phyloP scores from a whole-genome alignment of 306 rosid species.

The Fragaria iinumae region DNA sequence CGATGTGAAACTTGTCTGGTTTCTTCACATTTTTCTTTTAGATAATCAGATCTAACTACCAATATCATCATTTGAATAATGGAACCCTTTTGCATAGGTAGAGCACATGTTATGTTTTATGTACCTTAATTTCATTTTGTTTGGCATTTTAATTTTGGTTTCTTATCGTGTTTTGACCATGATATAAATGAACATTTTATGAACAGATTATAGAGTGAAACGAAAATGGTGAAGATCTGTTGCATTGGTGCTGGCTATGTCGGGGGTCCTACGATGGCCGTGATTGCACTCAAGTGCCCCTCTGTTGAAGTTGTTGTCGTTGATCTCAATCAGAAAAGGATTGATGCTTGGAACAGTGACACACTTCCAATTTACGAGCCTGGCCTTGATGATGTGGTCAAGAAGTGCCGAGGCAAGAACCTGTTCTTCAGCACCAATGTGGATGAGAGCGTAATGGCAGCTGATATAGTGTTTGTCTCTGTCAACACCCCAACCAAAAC shows the following conservation, averaged over 20 bases:
- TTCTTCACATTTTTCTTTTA: background rate
- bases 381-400: constrained; percentile 77
- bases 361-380: constrained; percentile 97
- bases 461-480: constrained; percentile 92
- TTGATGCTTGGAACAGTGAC: constrained; percentile 93
- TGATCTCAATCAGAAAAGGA: constrained; percentile 75
- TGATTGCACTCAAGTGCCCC: constrained; percentile 94
- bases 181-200: constrained; percentile 30
- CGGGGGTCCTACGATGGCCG: constrained; percentile 99
- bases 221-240: constrained; percentile 96
- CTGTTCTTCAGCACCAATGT: constrained; percentile 96
- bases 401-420: constrained; percentile 83
- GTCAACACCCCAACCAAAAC: constrained; percentile 96
- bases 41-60: background rate
- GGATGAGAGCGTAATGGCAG: constrained; percentile 76
- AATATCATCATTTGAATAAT: background rate
- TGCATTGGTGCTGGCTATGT: constrained; percentile 99
- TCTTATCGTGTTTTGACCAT: constrained; percentile 11
- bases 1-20: background rate
- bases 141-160: constrained; percentile 8
- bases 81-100: background rate
- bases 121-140: background rate
- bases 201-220: constrained; percentile 40
- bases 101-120: background rate
- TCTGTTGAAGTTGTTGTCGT: constrained; percentile 83